phyloP scores from a whole-genome alignment of 78 protist genomes.

The Cavenderia fasciculata region DNA sequence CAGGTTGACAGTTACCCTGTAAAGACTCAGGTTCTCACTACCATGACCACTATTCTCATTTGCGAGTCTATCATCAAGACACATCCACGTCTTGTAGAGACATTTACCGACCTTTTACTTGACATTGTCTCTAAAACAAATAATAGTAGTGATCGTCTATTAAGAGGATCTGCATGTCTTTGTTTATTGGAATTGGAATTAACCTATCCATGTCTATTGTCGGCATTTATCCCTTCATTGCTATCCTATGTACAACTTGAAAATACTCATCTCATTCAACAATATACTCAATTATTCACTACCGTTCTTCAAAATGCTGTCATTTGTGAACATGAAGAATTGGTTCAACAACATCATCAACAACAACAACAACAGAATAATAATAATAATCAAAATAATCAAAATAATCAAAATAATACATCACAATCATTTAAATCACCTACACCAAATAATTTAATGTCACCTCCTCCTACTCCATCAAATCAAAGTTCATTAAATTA shows the following conservation, averaged over 20 bases:
- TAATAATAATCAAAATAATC: background rate
- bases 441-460: background rate
- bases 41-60: constrained; percentile 42
- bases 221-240: constrained; percentile 18
- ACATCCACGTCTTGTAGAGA: constrained; percentile 38
- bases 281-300: constrained; percentile 31
- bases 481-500: constrained; percentile 16
- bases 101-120: constrained; percentile 22
- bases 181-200: constrained; percentile 69
- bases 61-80: constrained; percentile 63
- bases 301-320: constrained; percentile 36
- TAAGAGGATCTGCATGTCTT: constrained; percentile 73
- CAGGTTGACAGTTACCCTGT: constrained; percentile 51
- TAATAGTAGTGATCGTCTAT: constrained; percentile 41
- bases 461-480: background rate
- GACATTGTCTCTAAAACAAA: constrained; percentile 47
- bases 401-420: too few species aligned
- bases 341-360: background rate
- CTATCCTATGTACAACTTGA: constrained; percentile 23
- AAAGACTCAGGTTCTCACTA: constrained; percentile 57
- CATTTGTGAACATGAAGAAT: background rate
- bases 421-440: background rate
- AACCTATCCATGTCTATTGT: constrained; percentile 59
- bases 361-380: background rate
- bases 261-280: constrained; percentile 54